Evolutionary conservation across 75 land plant species (phyloP), one percentile per base, ranked within the genome.

Genomic region (Sequoiadendron giganteum): DNA sequence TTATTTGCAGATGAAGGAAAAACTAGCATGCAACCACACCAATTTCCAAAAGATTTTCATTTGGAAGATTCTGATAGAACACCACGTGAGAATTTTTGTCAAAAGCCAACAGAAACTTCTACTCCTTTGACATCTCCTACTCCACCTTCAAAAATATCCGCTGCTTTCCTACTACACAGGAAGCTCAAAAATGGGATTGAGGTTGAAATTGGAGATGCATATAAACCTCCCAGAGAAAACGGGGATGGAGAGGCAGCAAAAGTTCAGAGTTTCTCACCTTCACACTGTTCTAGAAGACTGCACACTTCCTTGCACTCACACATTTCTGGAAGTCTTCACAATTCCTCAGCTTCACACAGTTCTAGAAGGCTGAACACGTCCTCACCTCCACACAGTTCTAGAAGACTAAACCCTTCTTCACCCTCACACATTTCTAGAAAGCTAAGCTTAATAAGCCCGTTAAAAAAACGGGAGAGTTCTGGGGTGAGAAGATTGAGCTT

Each of bases 401-500:
- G 54, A 52, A 52, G 54, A 52, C 15, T 52, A 16, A 39, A 38
- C 81, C 19, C 81, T 15, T 38, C 38, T 16, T 77, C 80, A 38
- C 19, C 80, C 42, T 77, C 80, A 38, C 80, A 34, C 21, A 18
- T 13, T 77, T 77, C 36, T 16, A 77, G 40, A 77, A 77, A 13
- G 54, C 13, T 52, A 13, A 52, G 21, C 42, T 16, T 4, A 43
- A 25, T 14, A 81, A 81, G 28, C 47, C 83, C 25, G 1, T 80
- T 80, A 21, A 43, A 45, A 13, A 18, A 45, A 45, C 10, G 30
- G 14, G 52, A 28, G 49, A 81, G 84, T 28, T 25, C 19, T 45
- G 83, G 83, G 48, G 48, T 28, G 28, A 81, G 83, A 81, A 81
- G 83, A 81, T 81, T 81, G 30, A 81, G 48, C n/a, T 43, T 81